Evolutionary conservation across 106 monocot genomes (phyloP), one percentile per base, ranked within the genome.

Genomic region (Acanthochlamys bracteata): DNA sequence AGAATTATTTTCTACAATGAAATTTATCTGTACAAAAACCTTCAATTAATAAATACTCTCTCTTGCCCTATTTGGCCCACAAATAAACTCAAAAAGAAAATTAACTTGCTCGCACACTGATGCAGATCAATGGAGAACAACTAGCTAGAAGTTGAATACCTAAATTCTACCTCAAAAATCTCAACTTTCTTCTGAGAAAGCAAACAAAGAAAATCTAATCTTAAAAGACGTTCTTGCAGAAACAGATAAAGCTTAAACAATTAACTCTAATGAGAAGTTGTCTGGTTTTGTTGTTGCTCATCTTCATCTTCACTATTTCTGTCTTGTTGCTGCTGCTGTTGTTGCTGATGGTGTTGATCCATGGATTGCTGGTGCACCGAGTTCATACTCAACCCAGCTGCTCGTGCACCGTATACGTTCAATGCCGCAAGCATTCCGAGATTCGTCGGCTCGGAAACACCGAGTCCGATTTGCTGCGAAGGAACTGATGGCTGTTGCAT

Each of bases 361-460:
- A 71, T 10, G 0, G 59, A 4, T 2, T 68, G 72, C 24, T 73
- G 82, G 20, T 82, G 66, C 24, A 74, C 78, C 15, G 76, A 82
- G 25, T 42, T 82, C 82, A 79, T 71, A 55, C 63, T 75, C 12
- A 71, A 25, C 27, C 68, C 84, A 19, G 51, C 55, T 19, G 55
- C 55, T 7, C 69, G 66, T 23, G 71, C 26, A 53, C 83, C 89
- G 51, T 81, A 94, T 0, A 86, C 79, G 40, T 86, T 86, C 41
- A 94, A 67, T 7, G 89, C 83, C 1, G 89, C 89, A n/a, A 93
- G 64, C 93, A 93, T 93, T 4, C 85, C 89, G 22, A 94, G 75
- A 52, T 84, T 94, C 7, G 78, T 70, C 33, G 33, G 6, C 60
- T 94, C 94, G 40, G 86, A 55, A 53, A 81, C 71, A 0, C 79